phyloP scores from a whole-genome alignment of 1,284 basidiomycete species.

The Sphaerobolus stellatus region DNA sequence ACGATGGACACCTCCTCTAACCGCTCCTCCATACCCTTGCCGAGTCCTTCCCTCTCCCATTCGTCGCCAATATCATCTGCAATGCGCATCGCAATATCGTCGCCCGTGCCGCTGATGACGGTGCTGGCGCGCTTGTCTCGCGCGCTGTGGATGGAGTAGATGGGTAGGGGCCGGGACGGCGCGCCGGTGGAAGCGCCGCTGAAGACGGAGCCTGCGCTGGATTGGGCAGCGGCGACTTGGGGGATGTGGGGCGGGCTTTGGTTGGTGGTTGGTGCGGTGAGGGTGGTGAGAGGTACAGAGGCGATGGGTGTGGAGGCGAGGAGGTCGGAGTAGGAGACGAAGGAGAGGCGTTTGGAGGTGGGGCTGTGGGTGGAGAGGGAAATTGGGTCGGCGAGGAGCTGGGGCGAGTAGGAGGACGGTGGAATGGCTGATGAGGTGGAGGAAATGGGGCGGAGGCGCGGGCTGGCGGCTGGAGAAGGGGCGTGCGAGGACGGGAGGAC shows the following conservation, averaged over 20 bases:
- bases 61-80: slow-evolving; percentile 66
- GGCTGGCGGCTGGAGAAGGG: slow-evolving; percentile 1
- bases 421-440: slow-evolving; percentile 9
- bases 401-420: slow-evolving; percentile 14
- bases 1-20: slow-evolving; percentile 53
- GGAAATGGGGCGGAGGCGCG: slow-evolving; percentile 4
- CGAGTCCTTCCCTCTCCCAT: slow-evolving; percentile 81
- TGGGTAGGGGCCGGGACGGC: slow-evolving; percentile 11
- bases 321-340: slow-evolving; percentile 83
- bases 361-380: no score
- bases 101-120: background rate
- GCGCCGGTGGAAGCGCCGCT: slow-evolving; percentile 10
- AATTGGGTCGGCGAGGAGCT: no score
- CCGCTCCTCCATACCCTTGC: slow-evolving; percentile 76
- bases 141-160: slow-evolving; percentile 8
- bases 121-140: background rate
- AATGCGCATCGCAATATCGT: slow-evolving; percentile 14
- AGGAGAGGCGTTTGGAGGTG: slow-evolving; percentile 76
- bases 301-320: slow-evolving; percentile 73
- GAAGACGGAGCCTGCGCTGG: background rate
- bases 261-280: slow-evolving; percentile 57
- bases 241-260: slow-evolving; percentile 64
- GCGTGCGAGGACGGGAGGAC: no score
- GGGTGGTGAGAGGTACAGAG: slow-evolving; percentile 65
- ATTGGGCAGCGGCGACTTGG: slow-evolving; percentile 48